These are phyloP conservation scores for Trichomonas gallinae DNA, from an alignment of 208 protist genomes.

Conservation along the genomic window DNA sequence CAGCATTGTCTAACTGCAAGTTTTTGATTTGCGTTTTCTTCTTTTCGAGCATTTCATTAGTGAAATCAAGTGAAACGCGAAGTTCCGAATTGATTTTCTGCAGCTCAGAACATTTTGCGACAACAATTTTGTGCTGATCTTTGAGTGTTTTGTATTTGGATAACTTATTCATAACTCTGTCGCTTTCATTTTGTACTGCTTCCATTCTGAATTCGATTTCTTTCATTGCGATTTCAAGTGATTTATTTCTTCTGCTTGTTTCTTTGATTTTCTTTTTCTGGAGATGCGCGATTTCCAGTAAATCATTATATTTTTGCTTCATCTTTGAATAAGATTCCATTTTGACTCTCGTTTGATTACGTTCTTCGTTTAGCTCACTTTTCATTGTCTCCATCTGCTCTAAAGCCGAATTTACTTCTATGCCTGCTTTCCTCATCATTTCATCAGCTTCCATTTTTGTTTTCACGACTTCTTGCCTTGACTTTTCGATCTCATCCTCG, in stretches of 20 bases:
- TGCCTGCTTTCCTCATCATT: background rate
- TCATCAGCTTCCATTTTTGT: background rate
- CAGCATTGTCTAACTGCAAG: background rate
- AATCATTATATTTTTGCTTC: background rate
- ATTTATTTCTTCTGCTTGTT: background rate
- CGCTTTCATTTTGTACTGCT: background rate
- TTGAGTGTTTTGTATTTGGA: background rate
- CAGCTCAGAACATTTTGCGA: background rate
- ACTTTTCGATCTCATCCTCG: background rate
- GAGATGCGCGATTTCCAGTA: background rate
- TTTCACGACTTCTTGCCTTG: background rate
- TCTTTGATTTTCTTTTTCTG: background rate
- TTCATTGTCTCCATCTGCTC: background rate
- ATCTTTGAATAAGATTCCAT: background rate
- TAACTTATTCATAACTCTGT: background rate
- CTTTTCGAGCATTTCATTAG: background rate
- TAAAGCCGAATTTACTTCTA: background rate
- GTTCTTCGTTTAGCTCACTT: background rate
- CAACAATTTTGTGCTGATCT: background rate
- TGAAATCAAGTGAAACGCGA: background rate
- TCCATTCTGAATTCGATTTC: background rate
- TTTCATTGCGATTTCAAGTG: background rate
- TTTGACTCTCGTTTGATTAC: background rate
- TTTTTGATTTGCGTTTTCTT: background rate
- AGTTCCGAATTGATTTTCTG: background rate